Evolutionary conservation across 2,329 filamentous ascomycete species (phyloP), one percentile per base, ranked within the genome.

Genomic region (Monosporascus sp.): DNA sequence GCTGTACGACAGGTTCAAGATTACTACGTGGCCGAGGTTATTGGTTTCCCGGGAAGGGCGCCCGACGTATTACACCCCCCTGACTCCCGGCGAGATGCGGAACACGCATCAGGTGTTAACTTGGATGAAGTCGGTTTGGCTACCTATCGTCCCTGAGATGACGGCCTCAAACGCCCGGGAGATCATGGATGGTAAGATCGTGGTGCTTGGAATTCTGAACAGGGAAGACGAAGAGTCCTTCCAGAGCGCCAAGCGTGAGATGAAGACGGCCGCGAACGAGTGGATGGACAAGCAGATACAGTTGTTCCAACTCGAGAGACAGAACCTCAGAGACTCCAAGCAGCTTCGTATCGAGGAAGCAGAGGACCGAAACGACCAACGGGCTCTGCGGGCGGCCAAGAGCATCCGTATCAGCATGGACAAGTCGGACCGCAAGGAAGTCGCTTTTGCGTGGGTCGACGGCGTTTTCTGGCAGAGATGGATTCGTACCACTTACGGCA

Each of bases 271-370:
- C 1, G 94, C 94, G 8, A 81, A 92, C 56, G 94, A 97, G 70
- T 99, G 94, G 92, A 96, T 97, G 82, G 93, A 97, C 70, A 94
- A 95, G 74, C 90, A 97, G 72, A 88, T 90, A 18, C 86, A 93
- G 62, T 80, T 91, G 40, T 97, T 96, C 78, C 90, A 96, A 69
- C 83, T 95, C 17, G 93, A 97, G 72, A 81, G 93, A 53, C 91
- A 97, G 74, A 94, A 96, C 70, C 79, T 97, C 48, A 87, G 94
- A 50, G 92, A 97, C 70, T 86, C 91, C 5, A 99, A 99, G 76
- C 91, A 97, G 70, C 78, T 97, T 58, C 86, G 93, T 48, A 94
- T 99, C 52, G 94, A 99, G 69, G 94, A 99, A 71, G 95, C 94
- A 5, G 88, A 97, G 68, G 93, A 97, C 69, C 88, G 91, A 49